Evolutionary conservation across 179 eudicot species (phyloP).

Genomic region (Vitellaria paradoxa): DNA sequence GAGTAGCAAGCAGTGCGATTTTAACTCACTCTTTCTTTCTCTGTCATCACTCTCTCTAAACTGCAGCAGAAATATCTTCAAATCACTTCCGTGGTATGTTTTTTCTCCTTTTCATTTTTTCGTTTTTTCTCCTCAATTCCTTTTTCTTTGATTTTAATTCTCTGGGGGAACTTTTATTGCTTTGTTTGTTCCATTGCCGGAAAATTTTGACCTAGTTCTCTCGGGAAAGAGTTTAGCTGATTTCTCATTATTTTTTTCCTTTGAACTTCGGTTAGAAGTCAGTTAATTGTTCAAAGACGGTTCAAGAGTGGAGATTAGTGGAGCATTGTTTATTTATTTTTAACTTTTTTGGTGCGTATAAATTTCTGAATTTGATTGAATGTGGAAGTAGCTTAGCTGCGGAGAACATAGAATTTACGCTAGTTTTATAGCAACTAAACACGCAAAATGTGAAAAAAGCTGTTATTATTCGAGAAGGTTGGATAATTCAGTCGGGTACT

Average conservation of each 20-base stretch:
- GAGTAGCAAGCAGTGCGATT: neutral
- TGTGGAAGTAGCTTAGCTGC: neutral
- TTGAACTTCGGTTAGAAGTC: neutral
- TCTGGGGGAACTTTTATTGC: neutral
- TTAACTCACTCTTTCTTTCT: neutral
- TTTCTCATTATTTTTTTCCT: neutral
- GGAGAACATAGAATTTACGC: neutral
- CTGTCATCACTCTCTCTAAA: neutral
- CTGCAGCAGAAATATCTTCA: neutral
- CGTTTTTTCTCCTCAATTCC: neutral
- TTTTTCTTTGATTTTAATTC: neutral
- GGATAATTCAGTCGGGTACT: neutral
- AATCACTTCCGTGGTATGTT: conserved; percentile 9
- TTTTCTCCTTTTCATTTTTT: neutral
- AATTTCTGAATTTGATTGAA: neutral
- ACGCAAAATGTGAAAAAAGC: neutral
- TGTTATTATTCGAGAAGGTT: neutral
- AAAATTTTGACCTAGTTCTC: neutral
- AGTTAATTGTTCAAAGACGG: neutral
- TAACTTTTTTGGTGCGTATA: neutral
- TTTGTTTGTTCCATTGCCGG: neutral
- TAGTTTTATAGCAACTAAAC: neutral
- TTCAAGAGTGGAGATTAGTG: neutral
- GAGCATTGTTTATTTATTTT: neutral
- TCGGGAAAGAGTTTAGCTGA: neutral